Evolutionary conservation across 176 grass and related monocot genomes (phyloP).

Genomic region (Thalia dealbata): DNA sequence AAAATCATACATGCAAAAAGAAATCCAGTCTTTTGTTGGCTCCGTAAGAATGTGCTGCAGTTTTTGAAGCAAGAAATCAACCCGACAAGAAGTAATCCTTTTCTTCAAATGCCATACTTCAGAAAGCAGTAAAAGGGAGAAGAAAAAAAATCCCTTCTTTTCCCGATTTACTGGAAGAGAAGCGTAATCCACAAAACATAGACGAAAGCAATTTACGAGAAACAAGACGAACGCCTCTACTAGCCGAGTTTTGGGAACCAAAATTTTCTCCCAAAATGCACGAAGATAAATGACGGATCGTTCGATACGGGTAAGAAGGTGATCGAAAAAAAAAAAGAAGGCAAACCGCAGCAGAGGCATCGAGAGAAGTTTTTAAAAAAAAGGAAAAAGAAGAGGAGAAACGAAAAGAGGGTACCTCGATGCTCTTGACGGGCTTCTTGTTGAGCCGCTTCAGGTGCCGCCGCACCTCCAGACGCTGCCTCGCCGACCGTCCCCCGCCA

Average conservation of each 20-base stretch:
- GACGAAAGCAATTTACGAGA: background rate
- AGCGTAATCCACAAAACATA: background rate
- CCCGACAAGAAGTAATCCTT: no score
- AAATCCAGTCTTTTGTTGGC: background rate
- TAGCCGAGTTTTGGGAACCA: background rate
- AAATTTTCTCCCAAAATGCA: background rate
- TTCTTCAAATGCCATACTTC: no score
- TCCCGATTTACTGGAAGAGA: background rate
- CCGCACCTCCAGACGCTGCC: conserved; percentile 7
- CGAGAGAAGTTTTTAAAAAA: no score
- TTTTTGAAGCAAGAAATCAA: background rate
- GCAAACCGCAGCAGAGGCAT: no score
- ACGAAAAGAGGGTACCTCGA: background rate
- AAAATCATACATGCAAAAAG: background rate
- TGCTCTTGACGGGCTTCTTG: background rate
- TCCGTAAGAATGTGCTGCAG: no score
- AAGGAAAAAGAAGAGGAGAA: background rate
- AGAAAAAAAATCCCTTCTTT: no score
- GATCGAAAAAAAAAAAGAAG: no score
- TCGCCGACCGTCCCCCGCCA: background rate
- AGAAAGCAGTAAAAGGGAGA: no score
- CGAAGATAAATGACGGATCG: background rate
- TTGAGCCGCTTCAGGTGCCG: conserved; percentile 8
- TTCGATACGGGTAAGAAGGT: no score
- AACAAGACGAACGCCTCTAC: background rate